Percentiles rank a stretch among this genome's conserved stretches.
These are phyloP conservation scores for Aquilaria sinensis DNA, from an alignment of 345 rosid species.

Conservation along the genomic window DNA sequence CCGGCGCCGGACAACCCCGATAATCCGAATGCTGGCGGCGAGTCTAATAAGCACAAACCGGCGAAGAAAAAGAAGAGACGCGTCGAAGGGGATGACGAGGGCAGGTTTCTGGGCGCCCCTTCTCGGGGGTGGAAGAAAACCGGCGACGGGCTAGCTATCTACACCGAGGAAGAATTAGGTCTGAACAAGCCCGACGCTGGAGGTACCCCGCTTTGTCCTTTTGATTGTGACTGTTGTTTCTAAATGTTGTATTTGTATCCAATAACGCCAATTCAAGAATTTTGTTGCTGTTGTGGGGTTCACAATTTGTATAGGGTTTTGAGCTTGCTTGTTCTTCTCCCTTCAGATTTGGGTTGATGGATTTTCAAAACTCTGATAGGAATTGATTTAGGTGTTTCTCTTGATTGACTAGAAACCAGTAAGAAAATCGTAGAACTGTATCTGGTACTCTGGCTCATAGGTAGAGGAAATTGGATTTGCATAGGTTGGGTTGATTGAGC, in stretches of 20 bases:
- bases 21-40: slow-evolving; percentile 3
- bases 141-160: slow-evolving; percentile 45
- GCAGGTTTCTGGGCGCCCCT: slow-evolving; percentile 8
- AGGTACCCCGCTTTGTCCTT: slow-evolving; percentile 68
- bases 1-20: slow-evolving; percentile 10
- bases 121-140: slow-evolving; percentile 40
- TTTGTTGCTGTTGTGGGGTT: too few relatives aligned
- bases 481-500: too few relatives aligned
- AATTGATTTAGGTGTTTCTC: too few relatives aligned
- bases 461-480: too few relatives aligned
- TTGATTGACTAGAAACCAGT: too few relatives aligned
- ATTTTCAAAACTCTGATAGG: too few relatives aligned
- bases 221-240: slow-evolving; percentile 83
- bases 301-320: too few relatives aligned
- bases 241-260: slow-evolving; percentile 17
- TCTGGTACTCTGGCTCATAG: too few relatives aligned
- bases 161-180: slow-evolving; percentile 70
- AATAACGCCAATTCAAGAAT: too few relatives aligned
- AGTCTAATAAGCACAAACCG: slow-evolving; percentile 17
- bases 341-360: too few relatives aligned
- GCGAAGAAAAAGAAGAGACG: slow-evolving; percentile 27
- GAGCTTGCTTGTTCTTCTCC: too few relatives aligned
- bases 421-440: too few relatives aligned
- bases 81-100: slow-evolving; percentile 19
- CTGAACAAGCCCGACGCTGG: slow-evolving; percentile 48